Base-by-base conservation (phyloP, 2,329 filamentous ascomycete genomes). In the Venturia effusa region DNA sequence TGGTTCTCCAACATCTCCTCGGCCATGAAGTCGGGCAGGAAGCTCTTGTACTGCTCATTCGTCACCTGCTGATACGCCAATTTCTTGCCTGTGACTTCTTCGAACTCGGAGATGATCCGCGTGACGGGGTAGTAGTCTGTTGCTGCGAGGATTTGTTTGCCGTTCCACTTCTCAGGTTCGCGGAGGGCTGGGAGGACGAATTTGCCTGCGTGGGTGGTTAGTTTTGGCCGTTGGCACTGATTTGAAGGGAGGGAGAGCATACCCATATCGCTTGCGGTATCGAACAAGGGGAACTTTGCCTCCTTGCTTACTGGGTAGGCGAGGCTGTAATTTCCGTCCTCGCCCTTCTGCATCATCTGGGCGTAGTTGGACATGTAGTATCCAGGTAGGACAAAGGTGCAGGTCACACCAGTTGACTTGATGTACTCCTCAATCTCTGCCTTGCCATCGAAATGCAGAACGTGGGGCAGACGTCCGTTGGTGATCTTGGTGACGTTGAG, bases 381-480 rank as follows among this genome's bases (percentile, higher is more conserved):
- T 0, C 76, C 83, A 0, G 82, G 79, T n/a, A 79, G 71, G 68
- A 83, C 79, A 69, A 84, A 85, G 0, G 82, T 79, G 13, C 75
- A 77, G 0, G 78, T 77, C 2, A 86, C 71, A 0, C 77, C 77
- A 3, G 80, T 72, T 0, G 68, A 64, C 22, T 80, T 78, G 59
- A 84, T 79, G 68, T 86, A 83, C n/a, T 75, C 68, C 67, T 84
- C 83, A 0, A 83, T 77, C 15, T 79, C 73, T 24, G 82, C 83
- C 70, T 86, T 86, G 70, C 72, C 74, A 71, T 86, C 84, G 66
- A 86, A 86, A 67, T 83, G 80, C 66, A 77, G 67, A 2, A 76
- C 74, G 30, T 74, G 67, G 22, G 65, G 69, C 13, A 76, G 68
- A 69, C 66, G 24, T 15, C 40, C 63, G 27, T 62, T 60, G 34